Evolutionary conservation across 352 stramenopile genomes (phyloP).

Genomic region (Pythium aquatile): DNA sequence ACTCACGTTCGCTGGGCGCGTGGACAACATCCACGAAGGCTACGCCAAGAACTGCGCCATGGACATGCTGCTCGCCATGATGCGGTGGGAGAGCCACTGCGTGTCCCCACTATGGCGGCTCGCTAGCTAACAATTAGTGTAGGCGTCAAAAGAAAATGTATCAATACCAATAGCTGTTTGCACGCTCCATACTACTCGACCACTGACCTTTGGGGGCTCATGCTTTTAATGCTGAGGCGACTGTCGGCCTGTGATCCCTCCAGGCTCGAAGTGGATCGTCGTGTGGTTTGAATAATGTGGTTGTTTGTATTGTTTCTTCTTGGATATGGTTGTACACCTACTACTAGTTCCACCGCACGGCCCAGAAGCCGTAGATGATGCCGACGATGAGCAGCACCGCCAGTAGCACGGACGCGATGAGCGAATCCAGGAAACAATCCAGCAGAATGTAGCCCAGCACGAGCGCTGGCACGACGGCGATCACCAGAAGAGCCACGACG

Average conservation of each 20-base stretch:
- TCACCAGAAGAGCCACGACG: constrained; percentile 26
- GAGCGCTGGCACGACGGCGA: constrained; percentile 35
- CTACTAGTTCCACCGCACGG: constrained; percentile 21
- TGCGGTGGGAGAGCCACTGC: constrained; percentile 34
- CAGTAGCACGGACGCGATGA: constrained; percentile 18
- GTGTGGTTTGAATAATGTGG: background rate
- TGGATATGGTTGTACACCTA: background rate
- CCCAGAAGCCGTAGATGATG: constrained; percentile 24
- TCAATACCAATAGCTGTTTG: too few species aligned
- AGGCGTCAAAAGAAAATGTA: too few species aligned
- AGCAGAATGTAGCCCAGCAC: constrained; percentile 50
- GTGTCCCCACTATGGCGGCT: constrained; percentile 25
- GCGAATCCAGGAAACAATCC: constrained; percentile 20
- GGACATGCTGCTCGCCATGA: constrained; percentile 28
- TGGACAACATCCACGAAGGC: constrained; percentile 10
- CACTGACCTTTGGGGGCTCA: too few species aligned
- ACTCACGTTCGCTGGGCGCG: constrained; percentile 22
- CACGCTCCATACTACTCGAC: too few species aligned
- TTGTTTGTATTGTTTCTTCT: background rate
- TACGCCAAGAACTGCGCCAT: constrained; percentile 19
- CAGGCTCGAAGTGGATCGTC: too few species aligned
- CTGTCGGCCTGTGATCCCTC: too few species aligned
- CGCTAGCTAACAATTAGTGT: background rate
- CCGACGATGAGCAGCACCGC: constrained; percentile 13
- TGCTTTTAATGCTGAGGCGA: too few species aligned